Conservation (phyloP, 345 rosid species). For the Aquilaria yunnanensis region DNA sequence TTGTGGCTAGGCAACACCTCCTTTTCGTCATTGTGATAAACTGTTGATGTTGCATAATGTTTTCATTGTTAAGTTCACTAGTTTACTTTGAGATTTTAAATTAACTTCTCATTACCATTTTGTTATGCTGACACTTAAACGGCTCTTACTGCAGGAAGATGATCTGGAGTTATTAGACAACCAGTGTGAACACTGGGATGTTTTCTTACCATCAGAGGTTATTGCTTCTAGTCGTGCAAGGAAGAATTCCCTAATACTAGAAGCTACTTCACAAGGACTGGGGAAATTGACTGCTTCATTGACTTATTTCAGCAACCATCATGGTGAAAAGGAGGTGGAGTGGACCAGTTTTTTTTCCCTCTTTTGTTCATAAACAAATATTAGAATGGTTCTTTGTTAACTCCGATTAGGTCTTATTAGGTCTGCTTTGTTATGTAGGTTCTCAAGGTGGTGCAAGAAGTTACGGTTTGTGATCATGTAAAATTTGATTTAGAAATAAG, state of each 20-base stretch:
- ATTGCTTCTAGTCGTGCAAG: slow-evolving; percentile 40
- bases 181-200: slow-evolving; percentile 50
- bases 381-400: slow-evolving; percentile 4
- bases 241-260: slow-evolving; percentile 52
- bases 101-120: slow-evolving; percentile 19
- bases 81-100: slow-evolving; percentile 9
- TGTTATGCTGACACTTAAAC: slow-evolving; percentile 20
- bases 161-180: slow-evolving; percentile 57
- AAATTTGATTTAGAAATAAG: slow-evolving; percentile 43
- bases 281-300: slow-evolving; percentile 74
- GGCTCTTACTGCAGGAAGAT: slow-evolving; percentile 54
- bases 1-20: not conserved
- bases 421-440: slow-evolving; percentile 38
- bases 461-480: slow-evolving; percentile 72
- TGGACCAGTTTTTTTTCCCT: slow-evolving; percentile 6
- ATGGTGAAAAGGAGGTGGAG: slow-evolving; percentile 55
- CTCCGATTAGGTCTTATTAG: not conserved
- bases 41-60: slow-evolving; percentile 6
- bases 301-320: slow-evolving; percentile 46
- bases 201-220: slow-evolving; percentile 38
- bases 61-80: slow-evolving; percentile 4
- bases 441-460: slow-evolving; percentile 67
- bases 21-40: slow-evolving; percentile 4
- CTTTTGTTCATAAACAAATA: not conserved
- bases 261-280: slow-evolving; percentile 56